phyloP scores from a whole-genome alignment of 1,284 basidiomycete genomes.

The Heterobasidion irregulare region DNA sequence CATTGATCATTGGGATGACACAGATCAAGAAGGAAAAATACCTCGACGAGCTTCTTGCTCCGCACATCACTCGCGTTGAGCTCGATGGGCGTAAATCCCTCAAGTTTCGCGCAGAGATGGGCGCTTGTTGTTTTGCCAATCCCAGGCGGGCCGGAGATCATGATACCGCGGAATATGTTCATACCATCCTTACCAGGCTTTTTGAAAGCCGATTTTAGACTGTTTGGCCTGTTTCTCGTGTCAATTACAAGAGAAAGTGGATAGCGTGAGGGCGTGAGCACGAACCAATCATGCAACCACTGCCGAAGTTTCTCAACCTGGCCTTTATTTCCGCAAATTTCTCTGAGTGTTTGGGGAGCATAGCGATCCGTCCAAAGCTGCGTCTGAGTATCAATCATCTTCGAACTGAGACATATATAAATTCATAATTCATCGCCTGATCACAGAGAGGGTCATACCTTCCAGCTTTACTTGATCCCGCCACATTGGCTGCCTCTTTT shows the following conservation, averaged over 20 bases:
- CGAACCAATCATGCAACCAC: slow-evolving; percentile 82
- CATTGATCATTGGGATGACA: not conserved
- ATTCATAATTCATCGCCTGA: no score
- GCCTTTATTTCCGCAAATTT: slow-evolving; percentile 93
- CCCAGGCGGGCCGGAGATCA: slow-evolving; percentile 92
- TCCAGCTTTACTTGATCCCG: slow-evolving; percentile 13
- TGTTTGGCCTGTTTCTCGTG: slow-evolving; percentile 50
- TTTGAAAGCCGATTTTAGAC: slow-evolving; percentile 74
- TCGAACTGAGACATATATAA: slow-evolving; percentile 14
- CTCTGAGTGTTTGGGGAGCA: slow-evolving; percentile 81
- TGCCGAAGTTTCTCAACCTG: slow-evolving; percentile 81
- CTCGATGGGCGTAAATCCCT: slow-evolving; percentile 89
- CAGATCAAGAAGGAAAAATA: slow-evolving; percentile 16
- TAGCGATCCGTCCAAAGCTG: slow-evolving; percentile 97
- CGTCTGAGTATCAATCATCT: slow-evolving; percentile 33
- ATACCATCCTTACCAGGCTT: slow-evolving; percentile 90
- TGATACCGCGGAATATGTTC: slow-evolving; percentile 80
- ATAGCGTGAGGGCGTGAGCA: slow-evolving; percentile 18
- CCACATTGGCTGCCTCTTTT: slow-evolving; percentile 31
- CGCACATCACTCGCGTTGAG: slow-evolving; percentile 94
- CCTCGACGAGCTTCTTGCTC: slow-evolving; percentile 96
- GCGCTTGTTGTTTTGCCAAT: slow-evolving; percentile 98
- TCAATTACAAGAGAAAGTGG: not conserved
- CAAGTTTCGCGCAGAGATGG: slow-evolving; percentile 84
- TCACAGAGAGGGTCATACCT: slow-evolving; percentile 11